Evolutionary conservation across 129 eudicot genomes (phyloP).

Genomic region (Flaveria sonorensis): DNA sequence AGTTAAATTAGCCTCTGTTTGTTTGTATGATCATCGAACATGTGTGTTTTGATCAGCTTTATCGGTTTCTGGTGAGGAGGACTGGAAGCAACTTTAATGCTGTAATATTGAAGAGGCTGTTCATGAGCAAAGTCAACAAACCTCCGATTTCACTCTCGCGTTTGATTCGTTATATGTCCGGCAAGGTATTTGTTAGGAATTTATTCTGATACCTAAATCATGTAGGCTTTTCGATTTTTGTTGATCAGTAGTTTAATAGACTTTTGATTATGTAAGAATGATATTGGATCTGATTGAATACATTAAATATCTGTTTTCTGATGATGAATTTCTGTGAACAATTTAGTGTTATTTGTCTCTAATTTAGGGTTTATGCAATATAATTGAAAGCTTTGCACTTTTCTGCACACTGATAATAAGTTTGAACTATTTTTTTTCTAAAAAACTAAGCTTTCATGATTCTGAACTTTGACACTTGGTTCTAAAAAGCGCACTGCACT

Average conservation of each 20-base stretch:
- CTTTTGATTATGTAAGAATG: background rate
- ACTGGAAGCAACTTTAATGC: constrained; percentile 13
- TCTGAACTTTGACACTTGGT: no score
- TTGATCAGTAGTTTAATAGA: background rate
- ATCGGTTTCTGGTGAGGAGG: constrained; percentile 13
- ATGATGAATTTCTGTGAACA: background rate
- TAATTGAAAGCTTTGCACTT: no score
- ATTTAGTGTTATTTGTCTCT: background rate
- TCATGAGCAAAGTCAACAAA: constrained; percentile 11
- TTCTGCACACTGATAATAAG: no score
- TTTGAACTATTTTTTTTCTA: no score
- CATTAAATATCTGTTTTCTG: background rate
- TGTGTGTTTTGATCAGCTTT: background rate
- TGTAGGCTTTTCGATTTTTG: background rate
- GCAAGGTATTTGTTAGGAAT: background rate
- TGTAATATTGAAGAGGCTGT: background rate
- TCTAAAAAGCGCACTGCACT: no score
- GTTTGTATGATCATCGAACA: background rate
- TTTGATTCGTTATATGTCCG: constrained; percentile 8
- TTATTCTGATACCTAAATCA: background rate
- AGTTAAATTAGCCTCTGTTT: background rate
- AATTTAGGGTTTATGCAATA: background rate
- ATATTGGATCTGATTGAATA: background rate
- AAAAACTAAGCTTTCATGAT: no score
- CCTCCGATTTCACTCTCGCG: constrained; percentile 9